Conservation (phyloP, 805 yeast genomes). For the Martiniozyma abietophila region DNA sequence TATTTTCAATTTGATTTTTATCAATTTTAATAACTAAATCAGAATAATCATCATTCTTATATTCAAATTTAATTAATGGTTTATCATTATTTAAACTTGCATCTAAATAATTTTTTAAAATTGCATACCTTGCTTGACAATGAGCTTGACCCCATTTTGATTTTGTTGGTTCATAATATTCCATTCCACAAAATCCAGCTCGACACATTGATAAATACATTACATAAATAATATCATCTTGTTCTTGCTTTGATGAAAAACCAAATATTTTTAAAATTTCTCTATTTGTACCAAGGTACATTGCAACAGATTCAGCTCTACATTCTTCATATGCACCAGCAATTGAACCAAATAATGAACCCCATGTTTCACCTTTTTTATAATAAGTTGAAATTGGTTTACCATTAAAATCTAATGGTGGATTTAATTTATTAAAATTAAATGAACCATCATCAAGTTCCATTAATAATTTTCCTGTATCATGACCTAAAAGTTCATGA, state of each 20-base stretch:
- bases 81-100: constrained; percentile 41
- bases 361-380: constrained; percentile 83
- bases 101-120: constrained; percentile 62
- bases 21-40: constrained; percentile 58
- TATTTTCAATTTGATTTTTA: constrained; percentile 50
- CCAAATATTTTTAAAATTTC: constrained; percentile 68
- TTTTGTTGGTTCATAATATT: constrained; percentile 77
- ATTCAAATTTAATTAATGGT: constrained; percentile 46
- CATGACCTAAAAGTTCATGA: constrained; percentile 87
- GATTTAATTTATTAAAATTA: constrained; percentile 59
- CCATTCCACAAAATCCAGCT: constrained; percentile 77
- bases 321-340: constrained; percentile 92
- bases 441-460: constrained; percentile 50
- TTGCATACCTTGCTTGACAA: constrained; percentile 87
- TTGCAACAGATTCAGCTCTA: constrained; percentile 85
- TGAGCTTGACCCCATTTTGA: constrained; percentile 92
- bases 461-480: constrained; percentile 71
- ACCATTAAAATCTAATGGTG: constrained; percentile 54
- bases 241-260: constrained; percentile 44
- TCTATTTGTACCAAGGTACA: constrained; percentile 64
- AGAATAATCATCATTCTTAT: constrained; percentile 37
- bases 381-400: constrained; percentile 61
- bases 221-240: constrained; percentile 52
- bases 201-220: constrained; percentile 79
- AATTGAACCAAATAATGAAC: constrained; percentile 68